A percentile compares a stretch with the other conserved stretches of the same genome.
phyloP scores from a whole-genome alignment of 2,329 filamentous ascomycete species.

The Fusarium udum region DNA sequence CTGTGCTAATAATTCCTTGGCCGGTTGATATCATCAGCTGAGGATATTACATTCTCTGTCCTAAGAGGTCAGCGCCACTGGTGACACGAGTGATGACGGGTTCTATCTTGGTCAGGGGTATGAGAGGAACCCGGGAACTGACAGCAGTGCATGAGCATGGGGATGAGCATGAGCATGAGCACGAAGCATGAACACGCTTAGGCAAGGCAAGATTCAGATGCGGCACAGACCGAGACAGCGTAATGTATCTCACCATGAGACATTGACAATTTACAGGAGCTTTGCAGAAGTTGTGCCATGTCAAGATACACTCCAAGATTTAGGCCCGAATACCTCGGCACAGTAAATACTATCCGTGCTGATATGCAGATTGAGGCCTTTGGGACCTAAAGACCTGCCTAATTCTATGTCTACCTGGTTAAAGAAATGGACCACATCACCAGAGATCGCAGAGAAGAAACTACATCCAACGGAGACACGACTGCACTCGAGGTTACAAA shows the following conservation, averaged over 20 bases:
- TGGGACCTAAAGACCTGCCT: background rate
- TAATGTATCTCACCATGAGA: slow-evolving; percentile 24
- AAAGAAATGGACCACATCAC: background rate
- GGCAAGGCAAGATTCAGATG: slow-evolving; percentile 35
- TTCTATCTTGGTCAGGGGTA: slow-evolving; percentile 22
- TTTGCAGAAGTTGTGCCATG: slow-evolving; percentile 1
- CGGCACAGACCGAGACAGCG: slow-evolving; percentile 40
- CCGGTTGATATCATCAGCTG: slow-evolving; percentile 33
- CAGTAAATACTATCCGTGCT: background rate
- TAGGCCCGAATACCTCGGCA: background rate
- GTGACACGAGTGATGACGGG: slow-evolving; percentile 34
- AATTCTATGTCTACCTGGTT: background rate
- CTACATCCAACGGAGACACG: background rate
- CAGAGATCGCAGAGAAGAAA: background rate
- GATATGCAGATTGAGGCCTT: background rate
- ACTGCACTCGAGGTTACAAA: background rate
- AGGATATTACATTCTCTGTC: slow-evolving; percentile 9
- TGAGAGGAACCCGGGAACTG: slow-evolving; percentile 24
- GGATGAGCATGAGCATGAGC: background rate
- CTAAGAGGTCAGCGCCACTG: background rate
- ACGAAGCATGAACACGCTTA: slow-evolving; percentile 20
- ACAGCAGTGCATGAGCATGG: slow-evolving; percentile 27
- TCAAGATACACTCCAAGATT: background rate
- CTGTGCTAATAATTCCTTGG: slow-evolving; percentile 33
- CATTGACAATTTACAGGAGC: background rate